Conservation (phyloP, 2,329 filamentous ascomycete species). For the Fusarium mundagurra region DNA sequence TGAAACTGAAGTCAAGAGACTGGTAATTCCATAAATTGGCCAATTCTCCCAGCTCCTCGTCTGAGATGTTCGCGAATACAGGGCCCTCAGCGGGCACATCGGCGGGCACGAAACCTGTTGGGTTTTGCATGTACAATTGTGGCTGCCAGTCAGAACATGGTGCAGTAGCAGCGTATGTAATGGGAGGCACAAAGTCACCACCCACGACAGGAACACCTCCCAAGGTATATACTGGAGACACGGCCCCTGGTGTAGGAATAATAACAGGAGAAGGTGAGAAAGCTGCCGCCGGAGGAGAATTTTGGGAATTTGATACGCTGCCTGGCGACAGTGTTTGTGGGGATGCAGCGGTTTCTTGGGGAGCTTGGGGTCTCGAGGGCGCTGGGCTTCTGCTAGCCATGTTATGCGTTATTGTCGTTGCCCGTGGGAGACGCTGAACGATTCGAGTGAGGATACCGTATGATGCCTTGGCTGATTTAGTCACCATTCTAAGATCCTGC, state of each 20-base stretch:
- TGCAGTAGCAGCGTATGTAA: conserved; percentile 4
- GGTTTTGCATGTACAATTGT: conserved; percentile 16
- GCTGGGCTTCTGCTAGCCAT: conserved; percentile 2
- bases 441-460: conserved; percentile 47
- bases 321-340: conserved; percentile 4
- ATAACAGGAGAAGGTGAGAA: conserved; percentile 1
- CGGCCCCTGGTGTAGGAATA: not conserved
- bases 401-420: conserved; percentile 33
- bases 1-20: conserved; percentile 47
- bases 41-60: conserved; percentile 48
- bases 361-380: conserved; percentile 7
- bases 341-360: not conserved
- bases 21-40: conserved; percentile 49
- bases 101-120: conserved; percentile 1
- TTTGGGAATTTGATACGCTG: not conserved
- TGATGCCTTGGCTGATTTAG: conserved; percentile 47
- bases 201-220: not conserved
- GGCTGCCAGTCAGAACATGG: conserved; percentile 27
- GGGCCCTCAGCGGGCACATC: conserved; percentile 20
- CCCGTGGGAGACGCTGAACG: conserved; percentile 42
- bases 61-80: conserved; percentile 44
- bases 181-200: not conserved
- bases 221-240: conserved; percentile 17
- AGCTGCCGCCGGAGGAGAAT: conserved; percentile 4
- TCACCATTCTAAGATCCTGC: conserved; percentile 43